A percentile compares a stretch with the other conserved stretches of the same genome.
Evolutionary conservation across 1,139 yeast genomes (phyloP).

Genomic region (Candida frijolesensis): DNA sequence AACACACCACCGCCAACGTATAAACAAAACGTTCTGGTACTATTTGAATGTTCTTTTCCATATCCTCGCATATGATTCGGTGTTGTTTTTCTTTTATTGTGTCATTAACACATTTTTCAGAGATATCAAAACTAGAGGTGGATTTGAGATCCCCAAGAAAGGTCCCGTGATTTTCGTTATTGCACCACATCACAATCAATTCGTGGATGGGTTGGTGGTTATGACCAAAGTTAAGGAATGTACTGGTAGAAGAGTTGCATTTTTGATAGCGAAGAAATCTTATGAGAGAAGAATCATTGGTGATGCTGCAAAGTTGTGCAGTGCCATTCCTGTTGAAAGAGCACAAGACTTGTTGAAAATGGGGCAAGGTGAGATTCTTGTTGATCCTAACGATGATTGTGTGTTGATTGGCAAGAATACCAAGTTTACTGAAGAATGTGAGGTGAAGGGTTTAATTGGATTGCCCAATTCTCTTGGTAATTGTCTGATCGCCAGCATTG

Average conservation of each 20-base stretch:
- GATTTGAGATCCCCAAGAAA: constrained; percentile 40
- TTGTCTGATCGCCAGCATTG: constrained; percentile 53
- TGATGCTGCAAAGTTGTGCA: constrained; percentile 54
- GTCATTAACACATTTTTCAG: constrained; percentile 47
- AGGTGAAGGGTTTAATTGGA: constrained; percentile 60
- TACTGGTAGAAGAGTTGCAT: constrained; percentile 47
- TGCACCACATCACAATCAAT: constrained; percentile 52
- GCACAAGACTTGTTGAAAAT: constrained; percentile 63
- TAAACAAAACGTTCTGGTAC: constrained; percentile 6
- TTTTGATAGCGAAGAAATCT: constrained; percentile 67
- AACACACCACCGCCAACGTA: background rate
- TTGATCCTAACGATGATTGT: constrained; percentile 31
- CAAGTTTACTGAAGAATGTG: constrained; percentile 46
- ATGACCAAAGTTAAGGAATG: constrained; percentile 39
- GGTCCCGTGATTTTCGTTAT: constrained; percentile 48
- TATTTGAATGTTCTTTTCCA: constrained; percentile 9
- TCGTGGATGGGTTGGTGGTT: constrained; percentile 45
- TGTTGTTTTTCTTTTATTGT: constrained; percentile 36
- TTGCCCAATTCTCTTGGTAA: constrained; percentile 62
- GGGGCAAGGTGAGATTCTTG: constrained; percentile 49
- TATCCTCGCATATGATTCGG: constrained; percentile 32
- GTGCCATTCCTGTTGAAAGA: constrained; percentile 73
- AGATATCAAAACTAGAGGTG: constrained; percentile 43
- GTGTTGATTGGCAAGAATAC: constrained; percentile 48
- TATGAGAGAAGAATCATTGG: constrained; percentile 57